These are phyloP conservation scores for Zostera marina DNA, from an alignment of 116 monocot species.

Conservation along the genomic window DNA sequence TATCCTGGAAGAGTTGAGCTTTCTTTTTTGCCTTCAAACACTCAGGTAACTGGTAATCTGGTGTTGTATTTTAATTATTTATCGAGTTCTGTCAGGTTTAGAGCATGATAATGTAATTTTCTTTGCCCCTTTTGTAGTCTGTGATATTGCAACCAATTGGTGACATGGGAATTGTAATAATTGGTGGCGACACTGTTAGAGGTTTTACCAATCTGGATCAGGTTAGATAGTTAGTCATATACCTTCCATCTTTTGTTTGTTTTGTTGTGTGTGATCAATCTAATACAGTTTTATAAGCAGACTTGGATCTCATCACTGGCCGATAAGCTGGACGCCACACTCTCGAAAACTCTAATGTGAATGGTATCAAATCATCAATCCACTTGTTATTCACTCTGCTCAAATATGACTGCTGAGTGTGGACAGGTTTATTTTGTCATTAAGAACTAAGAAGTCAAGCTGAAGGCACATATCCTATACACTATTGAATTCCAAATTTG, in stretches of 20 bases:
- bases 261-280: neutral
- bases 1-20: slow-evolving; percentile 86
- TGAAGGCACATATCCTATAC: neutral
- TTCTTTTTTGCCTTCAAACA: slow-evolving; percentile 72
- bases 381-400: too few species aligned
- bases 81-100: too few species aligned
- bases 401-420: too few species aligned
- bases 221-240: slow-evolving; percentile 15
- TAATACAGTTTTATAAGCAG: slow-evolving; percentile 1
- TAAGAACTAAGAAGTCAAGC: too few species aligned
- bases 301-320: slow-evolving; percentile 10
- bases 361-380: too few species aligned
- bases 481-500: too few species aligned
- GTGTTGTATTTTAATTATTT: too few species aligned
- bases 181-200: slow-evolving; percentile 74
- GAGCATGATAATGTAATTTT: neutral
- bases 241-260: neutral
- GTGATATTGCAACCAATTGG: slow-evolving; percentile 78
- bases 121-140: slow-evolving; percentile 24
- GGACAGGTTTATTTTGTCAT: too few species aligned
- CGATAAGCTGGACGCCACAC: slow-evolving; percentile 15
- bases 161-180: slow-evolving; percentile 59
- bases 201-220: slow-evolving; percentile 81
- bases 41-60: slow-evolving; percentile 39
- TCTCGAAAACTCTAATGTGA: slow-evolving; percentile 6